Evolutionary conservation across 176 grass and related monocot species (phyloP).

Genomic region (Cenchrus americanus): DNA sequence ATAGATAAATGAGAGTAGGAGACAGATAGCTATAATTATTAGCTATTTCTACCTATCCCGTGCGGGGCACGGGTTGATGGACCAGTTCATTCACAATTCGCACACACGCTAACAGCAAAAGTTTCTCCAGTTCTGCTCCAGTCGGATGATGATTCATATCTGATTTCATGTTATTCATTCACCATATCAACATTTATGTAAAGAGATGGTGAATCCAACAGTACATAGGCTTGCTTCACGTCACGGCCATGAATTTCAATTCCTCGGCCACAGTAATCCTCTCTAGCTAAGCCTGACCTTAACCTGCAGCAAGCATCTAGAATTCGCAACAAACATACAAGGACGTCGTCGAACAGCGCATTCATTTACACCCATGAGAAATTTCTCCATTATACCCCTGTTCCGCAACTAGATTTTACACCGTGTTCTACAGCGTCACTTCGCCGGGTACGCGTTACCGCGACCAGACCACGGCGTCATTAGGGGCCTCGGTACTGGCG

Average conservation of each 20-base stretch:
- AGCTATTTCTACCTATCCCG: too few relatives aligned
- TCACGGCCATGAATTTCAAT: slow-evolving; percentile 27
- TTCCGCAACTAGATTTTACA: slow-evolving; percentile 58
- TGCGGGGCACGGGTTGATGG: too few relatives aligned
- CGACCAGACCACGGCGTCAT: not conserved
- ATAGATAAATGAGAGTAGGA: too few relatives aligned
- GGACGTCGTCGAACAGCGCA: slow-evolving; percentile 5
- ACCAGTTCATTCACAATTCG: not conserved
- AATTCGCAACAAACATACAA: slow-evolving; percentile 17
- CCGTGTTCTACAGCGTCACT: slow-evolving; percentile 27
- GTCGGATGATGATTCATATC: not conserved
- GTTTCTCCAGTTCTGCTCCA: not conserved
- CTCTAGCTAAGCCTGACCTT: slow-evolving; percentile 11
- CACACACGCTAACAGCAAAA: not conserved
- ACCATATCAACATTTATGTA: slow-evolving; percentile 16
- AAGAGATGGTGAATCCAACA: slow-evolving; percentile 23
- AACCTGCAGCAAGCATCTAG: slow-evolving; percentile 20
- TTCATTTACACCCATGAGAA: slow-evolving; percentile 42
- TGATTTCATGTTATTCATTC: slow-evolving; percentile 5
- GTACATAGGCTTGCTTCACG: slow-evolving; percentile 36
- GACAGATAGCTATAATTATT: too few relatives aligned
- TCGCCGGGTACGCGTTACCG: not conserved
- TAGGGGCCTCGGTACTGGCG: slow-evolving; percentile 72
- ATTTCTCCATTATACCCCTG: slow-evolving; percentile 32
- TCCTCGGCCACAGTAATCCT: not conserved